These are phyloP conservation scores for Penicillium verhagenii DNA, from an alignment of 495 filamentous ascomycete genomes.

Conservation along the genomic window DNA sequence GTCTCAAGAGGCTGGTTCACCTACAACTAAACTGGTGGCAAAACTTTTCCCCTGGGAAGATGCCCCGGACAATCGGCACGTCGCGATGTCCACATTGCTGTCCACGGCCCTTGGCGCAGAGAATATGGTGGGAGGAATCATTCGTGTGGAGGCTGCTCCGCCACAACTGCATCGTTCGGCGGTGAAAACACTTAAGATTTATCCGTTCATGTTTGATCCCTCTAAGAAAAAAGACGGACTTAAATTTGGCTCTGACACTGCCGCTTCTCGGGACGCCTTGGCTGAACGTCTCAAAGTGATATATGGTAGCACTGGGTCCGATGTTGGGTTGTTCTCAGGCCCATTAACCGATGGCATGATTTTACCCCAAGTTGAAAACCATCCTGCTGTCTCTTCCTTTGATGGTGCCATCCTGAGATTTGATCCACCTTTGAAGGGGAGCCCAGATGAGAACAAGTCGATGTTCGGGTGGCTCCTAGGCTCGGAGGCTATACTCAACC, in stretches of 20 bases:
- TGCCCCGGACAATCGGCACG: constrained; percentile 75
- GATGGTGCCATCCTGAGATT: constrained; percentile 76
- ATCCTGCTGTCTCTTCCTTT: constrained; percentile 38
- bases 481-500: constrained; percentile 64
- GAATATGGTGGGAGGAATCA: constrained; percentile 80
- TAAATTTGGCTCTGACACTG: constrained; percentile 86
- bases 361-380: constrained; percentile 50
- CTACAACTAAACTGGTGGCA: constrained; percentile 72
- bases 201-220: constrained; percentile 64
- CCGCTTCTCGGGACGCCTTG: constrained; percentile 68
- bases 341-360: constrained; percentile 87
- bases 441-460: constrained; percentile 46
- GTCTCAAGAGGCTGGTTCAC: constrained; percentile 54
- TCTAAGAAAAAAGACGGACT: constrained; percentile 60
- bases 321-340: constrained; percentile 67
- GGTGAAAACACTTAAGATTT: constrained; percentile 63
- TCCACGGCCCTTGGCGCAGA: constrained; percentile 67
- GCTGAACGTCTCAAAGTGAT: constrained; percentile 51
- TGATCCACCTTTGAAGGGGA: constrained; percentile 53
- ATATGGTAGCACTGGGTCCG: constrained; percentile 39
- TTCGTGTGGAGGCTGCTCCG: constrained; percentile 77
- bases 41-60: constrained; percentile 77
- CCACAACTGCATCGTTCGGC: constrained; percentile 53
- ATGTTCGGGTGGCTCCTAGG: constrained; percentile 72
- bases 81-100: constrained; percentile 71